Evolutionary conservation across 352 stramenopile species (phyloP), one percentile per base, ranked within the genome.

Genomic region (Elongisporangium anandrum): DNA sequence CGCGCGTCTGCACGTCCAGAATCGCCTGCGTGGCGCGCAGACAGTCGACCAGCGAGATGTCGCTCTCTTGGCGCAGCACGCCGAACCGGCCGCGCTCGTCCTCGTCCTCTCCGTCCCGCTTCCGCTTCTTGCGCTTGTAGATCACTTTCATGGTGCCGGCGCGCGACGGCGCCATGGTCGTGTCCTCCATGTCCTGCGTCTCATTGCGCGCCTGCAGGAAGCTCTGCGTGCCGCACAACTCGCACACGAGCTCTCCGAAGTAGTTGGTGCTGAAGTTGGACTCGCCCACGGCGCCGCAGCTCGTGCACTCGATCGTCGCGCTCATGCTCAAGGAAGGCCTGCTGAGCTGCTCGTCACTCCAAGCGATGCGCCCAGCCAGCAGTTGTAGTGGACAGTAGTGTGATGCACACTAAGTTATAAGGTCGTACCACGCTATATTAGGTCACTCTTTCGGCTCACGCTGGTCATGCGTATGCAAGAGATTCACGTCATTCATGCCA

Each of bases 171-270:
- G 89, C 78, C 29, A 88, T 48, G 2, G 70, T 74, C 66, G 81
- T 88, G 69, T 95, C 85, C 51, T 95, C 83, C 22, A 75, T 70
- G 41, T 93, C 83, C 52, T 90, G 82, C 47, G 81, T 92, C 72
- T 95, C 85, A 64, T 90, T 95, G 50, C 83, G 81, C 23, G 73
- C 73, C 74, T 95, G 78, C 29, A 90, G 66, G 54, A 87, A 89
- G 59, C 75, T 92, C 72, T 95, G 85, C 38, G 85, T 92, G 60
- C 85, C 85, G 49, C 85, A 95, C 23, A 95, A 61, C 59, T 95
- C 83, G 60, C 85, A 95, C 54, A 93, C 82, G 60, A 91, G 79
- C 71, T 95, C 85, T 0, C 83, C 85, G 24, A 91, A 88, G 71
- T 87, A 89, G 65, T 95, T 95, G 48, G 70, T 79, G 66, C 81